phyloP scores from a whole-genome alignment of 2,329 filamentous ascomycete genomes.

The Dryadomyces quercivorus region DNA sequence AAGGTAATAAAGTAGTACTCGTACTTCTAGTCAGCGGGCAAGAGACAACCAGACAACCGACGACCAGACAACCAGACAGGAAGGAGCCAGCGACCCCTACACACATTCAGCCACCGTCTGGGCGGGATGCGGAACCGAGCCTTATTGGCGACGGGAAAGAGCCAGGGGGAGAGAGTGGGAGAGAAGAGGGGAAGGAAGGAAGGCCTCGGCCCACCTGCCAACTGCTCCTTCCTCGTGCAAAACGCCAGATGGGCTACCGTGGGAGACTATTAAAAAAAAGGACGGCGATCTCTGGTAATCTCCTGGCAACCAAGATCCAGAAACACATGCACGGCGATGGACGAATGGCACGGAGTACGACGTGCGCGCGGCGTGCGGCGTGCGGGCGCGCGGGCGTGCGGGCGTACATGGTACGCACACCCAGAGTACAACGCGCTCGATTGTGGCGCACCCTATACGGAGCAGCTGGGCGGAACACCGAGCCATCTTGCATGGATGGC shows the following conservation, averaged over 20 bases:
- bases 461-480: background rate
- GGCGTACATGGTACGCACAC: too few species aligned
- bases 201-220: conserved; percentile 5
- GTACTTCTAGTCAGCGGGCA: too few species aligned
- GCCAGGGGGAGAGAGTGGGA: background rate
- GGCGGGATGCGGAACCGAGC: background rate
- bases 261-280: background rate
- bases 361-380: too few species aligned
- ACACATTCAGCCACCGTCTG: background rate
- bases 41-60: too few species aligned
- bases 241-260: background rate
- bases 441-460: too few species aligned
- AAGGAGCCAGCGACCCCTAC: background rate
- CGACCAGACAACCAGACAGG: too few species aligned
- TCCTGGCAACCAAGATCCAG: background rate
- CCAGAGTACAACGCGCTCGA: too few species aligned
- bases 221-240: background rate
- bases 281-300: background rate
- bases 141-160: background rate
- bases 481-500: background rate
- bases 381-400: too few species aligned
- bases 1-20: too few species aligned
- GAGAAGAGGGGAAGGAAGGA: background rate
- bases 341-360: too few species aligned
- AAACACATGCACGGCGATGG: too few species aligned